These are phyloP conservation scores for Rhododendron simsii DNA, from an alignment of 148 eudicot species.

Conservation along the genomic window DNA sequence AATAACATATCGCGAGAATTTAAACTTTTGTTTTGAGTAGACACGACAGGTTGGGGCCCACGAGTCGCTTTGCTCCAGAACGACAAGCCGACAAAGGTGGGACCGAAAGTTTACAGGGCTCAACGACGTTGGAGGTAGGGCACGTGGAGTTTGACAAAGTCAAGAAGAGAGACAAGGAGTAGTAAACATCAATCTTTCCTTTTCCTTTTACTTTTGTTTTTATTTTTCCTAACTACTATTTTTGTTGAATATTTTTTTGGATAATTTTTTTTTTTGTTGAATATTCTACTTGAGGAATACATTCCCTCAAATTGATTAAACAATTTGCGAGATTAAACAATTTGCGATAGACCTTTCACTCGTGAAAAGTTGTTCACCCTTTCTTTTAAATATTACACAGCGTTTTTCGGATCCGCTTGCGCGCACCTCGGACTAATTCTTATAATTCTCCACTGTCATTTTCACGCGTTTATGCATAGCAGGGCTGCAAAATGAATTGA, in stretches of 20 bases:
- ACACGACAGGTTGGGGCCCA: not conserved
- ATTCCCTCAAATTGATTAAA: not conserved
- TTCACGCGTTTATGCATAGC: too few species aligned
- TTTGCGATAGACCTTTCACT: not conserved
- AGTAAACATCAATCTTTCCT: too few species aligned
- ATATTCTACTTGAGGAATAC: not conserved
- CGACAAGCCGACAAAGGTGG: constrained; percentile 38
- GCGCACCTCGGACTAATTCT: too few species aligned
- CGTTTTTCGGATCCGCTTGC: too few species aligned
- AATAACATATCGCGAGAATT: not conserved
- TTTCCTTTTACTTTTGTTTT: not conserved
- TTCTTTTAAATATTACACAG: too few species aligned
- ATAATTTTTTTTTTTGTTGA: too few species aligned
- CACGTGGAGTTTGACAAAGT: constrained; percentile 16
- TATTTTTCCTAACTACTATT: too few species aligned
- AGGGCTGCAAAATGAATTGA: too few species aligned
- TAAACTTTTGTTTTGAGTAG: not conserved
- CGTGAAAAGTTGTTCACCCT: not conserved
- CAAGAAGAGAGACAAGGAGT: not conserved
- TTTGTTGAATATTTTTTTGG: too few species aligned
- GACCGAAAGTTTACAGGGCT: constrained; percentile 19
- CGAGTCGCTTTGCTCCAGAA: constrained; percentile 4
- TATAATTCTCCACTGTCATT: too few species aligned
- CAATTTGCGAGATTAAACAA: not conserved
- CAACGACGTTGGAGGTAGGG: constrained; percentile 13